Percentiles rank a stretch among this genome's conserved stretches.
Conservation (phyloP, 768 basidiomycete genomes). For the Dioszegia aurantiaca region DNA sequence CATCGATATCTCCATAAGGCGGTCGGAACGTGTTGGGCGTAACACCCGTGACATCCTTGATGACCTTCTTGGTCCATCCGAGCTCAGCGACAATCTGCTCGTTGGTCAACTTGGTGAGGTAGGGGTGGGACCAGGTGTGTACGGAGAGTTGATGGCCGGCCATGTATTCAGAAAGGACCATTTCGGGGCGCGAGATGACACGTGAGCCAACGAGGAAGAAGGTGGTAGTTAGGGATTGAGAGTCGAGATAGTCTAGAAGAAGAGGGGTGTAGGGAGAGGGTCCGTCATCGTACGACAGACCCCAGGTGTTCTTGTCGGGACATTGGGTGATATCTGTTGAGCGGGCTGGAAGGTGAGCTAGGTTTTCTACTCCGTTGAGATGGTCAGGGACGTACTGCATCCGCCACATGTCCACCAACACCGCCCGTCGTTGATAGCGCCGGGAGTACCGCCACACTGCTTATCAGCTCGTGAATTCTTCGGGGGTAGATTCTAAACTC, state of each 20-base stretch:
- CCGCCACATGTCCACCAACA: constrained; percentile 83
- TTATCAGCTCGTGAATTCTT: not conserved
- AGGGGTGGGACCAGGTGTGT: constrained; percentile 83
- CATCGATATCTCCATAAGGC: constrained; percentile 66
- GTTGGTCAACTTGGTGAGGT: constrained; percentile 72
- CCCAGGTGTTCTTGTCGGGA: constrained; percentile 64
- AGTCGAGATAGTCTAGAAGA: constrained; percentile 67
- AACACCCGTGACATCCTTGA: constrained; percentile 72
- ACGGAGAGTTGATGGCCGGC: constrained; percentile 75
- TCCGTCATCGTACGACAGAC: constrained; percentile 63
- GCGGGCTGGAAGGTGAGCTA: constrained; percentile 38
- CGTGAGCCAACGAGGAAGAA: constrained; percentile 87
- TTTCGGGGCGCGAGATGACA: constrained; percentile 67
- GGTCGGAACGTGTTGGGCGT: constrained; percentile 76
- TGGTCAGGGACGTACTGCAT: constrained; percentile 56
- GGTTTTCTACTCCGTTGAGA: not conserved
- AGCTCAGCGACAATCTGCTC: constrained; percentile 81
- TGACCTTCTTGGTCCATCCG: constrained; percentile 80
- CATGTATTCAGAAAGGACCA: constrained; percentile 74
- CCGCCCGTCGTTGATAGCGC: constrained; percentile 59
- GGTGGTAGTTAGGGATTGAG: constrained; percentile 67
- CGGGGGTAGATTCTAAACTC: too few species aligned
- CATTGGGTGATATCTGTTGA: constrained; percentile 71
- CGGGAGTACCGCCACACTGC: constrained; percentile 61
- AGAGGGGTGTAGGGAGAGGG: constrained; percentile 74